Base-by-base conservation (phyloP, 352 stramenopile species). In the Phytophthora megakarya region DNA sequence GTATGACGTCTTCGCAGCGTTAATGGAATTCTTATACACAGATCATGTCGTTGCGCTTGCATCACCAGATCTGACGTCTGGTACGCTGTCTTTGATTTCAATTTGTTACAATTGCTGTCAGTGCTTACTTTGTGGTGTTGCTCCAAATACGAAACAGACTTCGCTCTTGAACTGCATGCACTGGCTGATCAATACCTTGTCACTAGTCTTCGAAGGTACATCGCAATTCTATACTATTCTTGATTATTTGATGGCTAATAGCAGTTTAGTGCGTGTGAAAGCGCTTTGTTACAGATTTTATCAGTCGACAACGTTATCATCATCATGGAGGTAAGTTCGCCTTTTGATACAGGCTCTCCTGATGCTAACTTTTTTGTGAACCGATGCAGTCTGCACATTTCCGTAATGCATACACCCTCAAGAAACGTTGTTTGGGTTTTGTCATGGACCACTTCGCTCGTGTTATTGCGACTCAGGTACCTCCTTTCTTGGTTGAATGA, bases 11-110 rank as follows among this genome's bases (percentile, higher is more conserved):
- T 96, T 97, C 49, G 61, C 85, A 22, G 81, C 83, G 21, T 70
- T 97, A 42, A 78, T 97, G 40, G 89, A 97, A 61, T 97, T 90
- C 54, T 65, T 97, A 6, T 97, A 97, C 70, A 96, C 89, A 13
- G 90, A 97, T 44, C 71, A 91, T 62, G 88, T 96, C 2, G 47
- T 46, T 2, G 67, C 62, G 6, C 64, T 95, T 6, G 18, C 61
- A 30, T 61, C 60, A 43, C 42, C 49, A 0, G 72, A 81, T 44
- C 6, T 83, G 28, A 74, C 73, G 39, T 67, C 80, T 53, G 80
- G 82, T 91, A 49, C 16, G 57, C 25, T 16, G 11, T 18, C 15
- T 39, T 21, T 2, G 6, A 32, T 7, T 70, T 8, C 35, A 16
- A 32, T 19, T 16, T 1, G 15, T 8, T 16, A 51, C 15, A 9